Evolutionary conservation across 208 protist genomes (phyloP), one percentile per base, ranked within the genome.

Genomic region (Kentomonas sorsogonicus): DNA sequence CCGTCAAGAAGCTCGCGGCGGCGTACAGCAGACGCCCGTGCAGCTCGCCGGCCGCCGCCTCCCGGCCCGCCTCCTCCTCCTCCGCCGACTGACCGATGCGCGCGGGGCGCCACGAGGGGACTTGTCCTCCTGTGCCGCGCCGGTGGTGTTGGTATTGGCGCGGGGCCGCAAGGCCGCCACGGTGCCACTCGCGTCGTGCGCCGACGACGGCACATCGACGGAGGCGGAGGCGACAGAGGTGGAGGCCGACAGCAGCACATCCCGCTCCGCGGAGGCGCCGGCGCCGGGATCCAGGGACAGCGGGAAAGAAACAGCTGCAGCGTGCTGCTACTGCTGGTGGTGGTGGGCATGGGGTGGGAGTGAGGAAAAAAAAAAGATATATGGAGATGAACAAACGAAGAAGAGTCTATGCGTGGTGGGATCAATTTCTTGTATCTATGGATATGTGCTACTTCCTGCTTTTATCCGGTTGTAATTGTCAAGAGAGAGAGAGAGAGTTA

Each of bases 11-110:
- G 51, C 51, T 82, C 4, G 69, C 66, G 11, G 62, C 50, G 15
- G 50, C 53, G 63, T 77, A 79, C 44, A 77, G 69, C 7, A 79
- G 59, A 27, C 58, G 66, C 18, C 52, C 22, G 13, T 50, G 34
- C 18, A 73, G 57, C 39, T 64, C 57, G 1, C 4, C 34, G 13
- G 44, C n/a, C 6, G 41, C 29, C n/a, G n/a, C n/a, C n/a, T n/a
- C n/a, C n/a, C n/a, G n/a, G n/a, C n/a, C n/a, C n/a, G 2, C 6
- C 40, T 3, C 10, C 46, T 38, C 11, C 26, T 6, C 7, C 20
- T 30, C 26, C 11, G 45, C 20, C 2, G 51, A 45, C 40, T 51
- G 50, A 5, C 7, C 33, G 5, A 9, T 9, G 3, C 38, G 38
- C 38, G 13, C 3, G 7, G 3, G 38, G 38, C 38, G 38, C 3